These are phyloP conservation scores for Mucor mucedo DNA, from an alignment of 371 early-diverging fungal species.

Conservation along the genomic window DNA sequence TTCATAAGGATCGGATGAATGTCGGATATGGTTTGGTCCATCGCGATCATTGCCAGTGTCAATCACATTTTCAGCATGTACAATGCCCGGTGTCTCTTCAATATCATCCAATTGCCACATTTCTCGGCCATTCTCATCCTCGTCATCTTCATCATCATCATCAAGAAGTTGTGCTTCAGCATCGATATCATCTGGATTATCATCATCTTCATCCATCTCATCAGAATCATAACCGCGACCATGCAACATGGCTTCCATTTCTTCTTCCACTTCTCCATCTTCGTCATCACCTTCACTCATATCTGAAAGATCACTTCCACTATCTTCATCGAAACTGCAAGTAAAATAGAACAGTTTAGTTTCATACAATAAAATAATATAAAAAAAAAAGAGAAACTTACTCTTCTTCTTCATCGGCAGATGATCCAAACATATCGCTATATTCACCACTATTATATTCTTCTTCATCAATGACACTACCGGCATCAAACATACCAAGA, in stretches of 20 bases:
- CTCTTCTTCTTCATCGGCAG: constrained; percentile 67
- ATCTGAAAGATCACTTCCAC: constrained; percentile 75
- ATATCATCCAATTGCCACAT: constrained; percentile 61
- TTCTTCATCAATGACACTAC: constrained; percentile 66
- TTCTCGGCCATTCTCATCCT: constrained; percentile 52
- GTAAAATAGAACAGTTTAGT: constrained; percentile 10
- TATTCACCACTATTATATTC: constrained; percentile 46
- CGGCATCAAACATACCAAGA: constrained; percentile 83
- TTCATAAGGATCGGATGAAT: constrained; percentile 35
- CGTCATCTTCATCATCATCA: constrained; percentile 56
- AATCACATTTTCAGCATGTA: constrained; percentile 44
- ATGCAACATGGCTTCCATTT: constrained; percentile 72
- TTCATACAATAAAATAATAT: constrained; percentile 32
- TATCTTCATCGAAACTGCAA: constrained; percentile 64
- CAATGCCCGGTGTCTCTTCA: constrained; percentile 59
- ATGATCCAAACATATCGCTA: constrained; percentile 59
- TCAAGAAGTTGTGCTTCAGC: constrained; percentile 49
- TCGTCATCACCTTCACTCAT: constrained; percentile 67
- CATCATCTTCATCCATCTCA: constrained; percentile 55
- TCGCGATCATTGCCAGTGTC: constrained; percentile 54
- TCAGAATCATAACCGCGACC: constrained; percentile 56
- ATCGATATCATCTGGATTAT: constrained; percentile 45
- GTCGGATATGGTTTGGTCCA: constrained; percentile 36
- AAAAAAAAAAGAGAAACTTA: constrained; percentile 34
- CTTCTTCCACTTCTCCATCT: constrained; percentile 52